Evolutionary conservation across 148 eudicot genomes (phyloP).

Genomic region (Chenopodium suecicum): DNA sequence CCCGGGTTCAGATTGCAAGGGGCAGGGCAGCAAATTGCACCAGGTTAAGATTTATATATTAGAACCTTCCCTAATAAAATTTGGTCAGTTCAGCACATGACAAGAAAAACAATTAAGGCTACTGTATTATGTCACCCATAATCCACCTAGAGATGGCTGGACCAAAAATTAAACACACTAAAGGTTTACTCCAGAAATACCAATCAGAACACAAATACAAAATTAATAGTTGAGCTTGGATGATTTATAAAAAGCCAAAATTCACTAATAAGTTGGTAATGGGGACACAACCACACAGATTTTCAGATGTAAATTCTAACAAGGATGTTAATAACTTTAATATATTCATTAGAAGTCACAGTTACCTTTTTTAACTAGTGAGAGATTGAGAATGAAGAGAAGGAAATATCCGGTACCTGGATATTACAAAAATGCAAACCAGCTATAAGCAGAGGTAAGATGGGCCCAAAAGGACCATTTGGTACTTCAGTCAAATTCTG

Average conservation of each 20-base stretch:
- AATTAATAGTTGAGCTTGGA: not conserved
- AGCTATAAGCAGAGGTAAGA: slow-evolving; percentile 69
- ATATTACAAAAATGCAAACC: slow-evolving; percentile 70
- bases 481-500: slow-evolving; percentile 75
- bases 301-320: not conserved
- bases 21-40: not conserved
- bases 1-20: not conserved
- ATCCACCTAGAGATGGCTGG: not conserved
- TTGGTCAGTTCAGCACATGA: not conserved
- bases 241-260: not conserved
- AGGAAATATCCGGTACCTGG: slow-evolving; percentile 47
- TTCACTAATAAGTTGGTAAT: not conserved
- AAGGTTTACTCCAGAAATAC: not conserved
- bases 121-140: not conserved
- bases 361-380: not conserved
- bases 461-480: slow-evolving; percentile 58
- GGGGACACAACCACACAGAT: not conserved
- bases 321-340: not conserved
- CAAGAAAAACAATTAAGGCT: not conserved
- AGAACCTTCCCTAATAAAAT: not conserved
- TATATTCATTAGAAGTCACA: not conserved
- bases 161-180: not conserved
- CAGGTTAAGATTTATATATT: too few relatives aligned
- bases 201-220: not conserved
- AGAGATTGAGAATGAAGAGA: not conserved